These are phyloP conservation scores for Nicotiana undulata DNA, from an alignment of 257 asterid genomes.

Conservation along the genomic window DNA sequence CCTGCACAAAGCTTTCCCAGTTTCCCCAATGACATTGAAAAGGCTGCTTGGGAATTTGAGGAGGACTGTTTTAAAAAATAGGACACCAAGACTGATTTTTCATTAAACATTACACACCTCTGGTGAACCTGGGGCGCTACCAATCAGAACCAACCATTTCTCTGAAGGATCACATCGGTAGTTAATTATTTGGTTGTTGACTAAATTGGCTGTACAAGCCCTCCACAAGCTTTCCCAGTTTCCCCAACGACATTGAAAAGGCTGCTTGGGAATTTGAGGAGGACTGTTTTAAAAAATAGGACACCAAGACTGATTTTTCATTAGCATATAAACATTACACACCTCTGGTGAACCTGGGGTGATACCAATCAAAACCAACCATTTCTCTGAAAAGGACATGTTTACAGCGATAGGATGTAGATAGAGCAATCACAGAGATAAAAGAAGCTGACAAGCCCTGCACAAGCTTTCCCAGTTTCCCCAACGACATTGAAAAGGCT, in stretches of 20 bases:
- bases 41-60: background rate
- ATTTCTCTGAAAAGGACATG: constrained; percentile 93
- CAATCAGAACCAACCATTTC: constrained; percentile 97
- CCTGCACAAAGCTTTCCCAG: background rate
- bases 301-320: background rate
- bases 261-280: background rate
- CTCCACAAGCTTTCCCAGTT: background rate
- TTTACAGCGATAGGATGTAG: background rate
- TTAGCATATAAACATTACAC: constrained; percentile 11
- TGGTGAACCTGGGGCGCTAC: constrained; percentile 94
- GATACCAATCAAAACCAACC: constrained; percentile 96
- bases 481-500: background rate
- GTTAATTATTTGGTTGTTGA: constrained; percentile 90
- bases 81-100: background rate
- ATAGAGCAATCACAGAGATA: background rate
- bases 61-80: background rate
- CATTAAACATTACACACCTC: constrained; percentile 49
- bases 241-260: background rate
- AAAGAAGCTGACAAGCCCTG: background rate
- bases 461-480: background rate
- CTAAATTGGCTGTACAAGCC: constrained; percentile 54
- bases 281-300: background rate
- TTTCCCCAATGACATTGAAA: background rate
- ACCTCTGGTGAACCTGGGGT: constrained; percentile 99
- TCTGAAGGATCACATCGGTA: constrained; percentile 96